phyloP scores from a whole-genome alignment of 1,284 basidiomycete genomes.

The Ustilago tritici region DNA sequence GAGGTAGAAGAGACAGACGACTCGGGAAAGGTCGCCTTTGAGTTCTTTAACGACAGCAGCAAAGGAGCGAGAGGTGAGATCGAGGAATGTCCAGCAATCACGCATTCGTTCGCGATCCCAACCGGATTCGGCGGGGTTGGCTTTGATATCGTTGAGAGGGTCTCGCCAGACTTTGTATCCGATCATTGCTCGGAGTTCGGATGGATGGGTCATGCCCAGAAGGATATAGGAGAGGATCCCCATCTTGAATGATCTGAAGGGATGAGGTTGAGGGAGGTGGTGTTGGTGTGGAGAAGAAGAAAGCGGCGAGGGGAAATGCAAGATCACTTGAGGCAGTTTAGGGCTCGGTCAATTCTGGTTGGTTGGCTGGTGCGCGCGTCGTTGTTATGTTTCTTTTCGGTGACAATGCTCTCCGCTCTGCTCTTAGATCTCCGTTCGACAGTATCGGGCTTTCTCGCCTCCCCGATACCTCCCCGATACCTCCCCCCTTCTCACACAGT shows the following conservation, averaged over 20 bases:
- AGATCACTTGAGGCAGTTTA: not conserved
- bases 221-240: slow-evolving; percentile 38
- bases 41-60: slow-evolving; percentile 95
- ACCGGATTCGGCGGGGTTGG: slow-evolving; percentile 66
- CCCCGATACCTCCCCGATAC: too few relatives aligned
- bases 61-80: slow-evolving; percentile 89
- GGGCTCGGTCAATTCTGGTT: not conserved
- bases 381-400: too few relatives aligned
- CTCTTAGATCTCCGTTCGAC: not conserved
- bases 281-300: not conserved
- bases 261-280: not conserved
- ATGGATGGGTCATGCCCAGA: slow-evolving; percentile 61
- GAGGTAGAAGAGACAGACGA: slow-evolving; percentile 92
- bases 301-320: not conserved
- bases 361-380: not conserved
- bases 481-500: too few relatives aligned
- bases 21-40: slow-evolving; percentile 91
- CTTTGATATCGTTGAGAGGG: slow-evolving; percentile 70
- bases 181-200: slow-evolving; percentile 69
- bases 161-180: slow-evolving; percentile 71
- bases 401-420: too few relatives aligned
- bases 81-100: slow-evolving; percentile 89
- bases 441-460: not conserved
- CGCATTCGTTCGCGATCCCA: slow-evolving; percentile 76
- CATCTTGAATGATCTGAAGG: slow-evolving; percentile 14